These are phyloP conservation scores for Eutrema salsugineum DNA, from an alignment of 441 rosid genomes.

Conservation along the genomic window DNA sequence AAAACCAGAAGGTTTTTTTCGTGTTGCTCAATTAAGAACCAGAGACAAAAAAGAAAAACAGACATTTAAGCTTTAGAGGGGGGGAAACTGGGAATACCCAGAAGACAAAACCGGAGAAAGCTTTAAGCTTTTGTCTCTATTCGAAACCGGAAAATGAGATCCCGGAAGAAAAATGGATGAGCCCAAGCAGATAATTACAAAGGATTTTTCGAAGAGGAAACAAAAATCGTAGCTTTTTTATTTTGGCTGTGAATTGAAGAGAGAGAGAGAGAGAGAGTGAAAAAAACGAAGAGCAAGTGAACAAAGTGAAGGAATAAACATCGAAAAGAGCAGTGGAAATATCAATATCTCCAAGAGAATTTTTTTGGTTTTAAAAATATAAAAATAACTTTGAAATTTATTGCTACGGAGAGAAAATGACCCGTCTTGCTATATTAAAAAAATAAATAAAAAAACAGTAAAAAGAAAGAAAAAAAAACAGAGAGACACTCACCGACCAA, in stretches of 20 bases:
- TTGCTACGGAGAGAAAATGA: constrained; percentile 30
- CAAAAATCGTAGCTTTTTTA: constrained; percentile 13
- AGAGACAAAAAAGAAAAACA: background rate
- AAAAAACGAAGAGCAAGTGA: constrained; percentile 41
- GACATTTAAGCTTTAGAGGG: constrained; percentile 13
- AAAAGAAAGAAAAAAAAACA: background rate
- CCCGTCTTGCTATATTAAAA: constrained; percentile 1
- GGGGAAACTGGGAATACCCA: constrained; percentile 35
- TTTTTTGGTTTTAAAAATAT: background rate
- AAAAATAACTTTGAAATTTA: constrained; percentile 5
- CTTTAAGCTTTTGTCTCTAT: constrained; percentile 44
- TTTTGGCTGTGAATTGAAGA: constrained; percentile 15
- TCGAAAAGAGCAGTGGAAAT: constrained; percentile 80
- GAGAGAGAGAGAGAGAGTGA: constrained; percentile 35
- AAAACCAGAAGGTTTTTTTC: background rate
- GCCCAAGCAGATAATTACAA: constrained; percentile 64
- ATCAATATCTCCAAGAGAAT: constrained; percentile 54
- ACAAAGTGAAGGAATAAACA: constrained; percentile 89
- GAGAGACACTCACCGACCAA: constrained; percentile 30
- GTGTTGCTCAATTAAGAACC: constrained; percentile 12
- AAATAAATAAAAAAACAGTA: background rate
- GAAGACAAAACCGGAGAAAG: constrained; percentile 55
- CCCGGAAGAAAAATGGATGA: constrained; percentile 29
- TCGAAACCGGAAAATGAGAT: constrained; percentile 35
- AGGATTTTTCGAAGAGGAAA: constrained; percentile 6